Evolutionary conservation across 2,329 filamentous ascomycete genomes (phyloP), one percentile per base, ranked within the genome.

Genomic region (Fusarium ramigenum): DNA sequence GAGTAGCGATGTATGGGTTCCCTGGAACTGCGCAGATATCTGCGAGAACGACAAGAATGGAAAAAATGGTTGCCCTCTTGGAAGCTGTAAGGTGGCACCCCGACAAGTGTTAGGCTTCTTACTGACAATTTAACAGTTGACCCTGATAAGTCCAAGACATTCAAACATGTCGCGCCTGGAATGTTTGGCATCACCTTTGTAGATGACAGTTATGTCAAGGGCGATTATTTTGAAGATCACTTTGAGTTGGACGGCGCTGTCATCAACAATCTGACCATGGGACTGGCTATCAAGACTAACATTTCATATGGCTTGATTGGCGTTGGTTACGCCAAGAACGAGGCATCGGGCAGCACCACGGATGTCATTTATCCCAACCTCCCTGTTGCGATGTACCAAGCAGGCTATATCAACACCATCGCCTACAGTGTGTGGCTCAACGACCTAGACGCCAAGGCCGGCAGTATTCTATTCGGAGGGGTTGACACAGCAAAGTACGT

Each of bases 381-480:
- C 18, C 90, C 93, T 2, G 83, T 91, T 68, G 84, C 88, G 61
- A 87, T 96, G 83, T 85, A 89, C 44, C 82, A 90, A 47, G 85
- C 91, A 64, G 90, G 89, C 23, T 78, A 89, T 59, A 93, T 93
- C 80, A 89, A 89, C 69, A 88, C 87, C 16, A 88, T 90, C 44
- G 91, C 92, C 5, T 94, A 93, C 82, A 93, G 91, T 66, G 81
- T 95, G 28, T 94, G 91, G 91, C 83, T 90, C 61, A 89, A 90
- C 73, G 87, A 90, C 60, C 79, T 88, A 15, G 85, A 85, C 65
- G 82, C 92, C 1, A 90, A 86, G 67, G 91, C 87, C 4, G 93
- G 93, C 40, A 92, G 85, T 74, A 91, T 96, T 67, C 84, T 96
- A 4, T 96, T 96, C 74, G 93, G 93, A 43, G 93, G 93, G n/a